Evolutionary conservation across 2,329 filamentous ascomycete species (phyloP), one percentile per base, ranked within the genome.

Genomic region (Aspergillus brasiliensis): DNA sequence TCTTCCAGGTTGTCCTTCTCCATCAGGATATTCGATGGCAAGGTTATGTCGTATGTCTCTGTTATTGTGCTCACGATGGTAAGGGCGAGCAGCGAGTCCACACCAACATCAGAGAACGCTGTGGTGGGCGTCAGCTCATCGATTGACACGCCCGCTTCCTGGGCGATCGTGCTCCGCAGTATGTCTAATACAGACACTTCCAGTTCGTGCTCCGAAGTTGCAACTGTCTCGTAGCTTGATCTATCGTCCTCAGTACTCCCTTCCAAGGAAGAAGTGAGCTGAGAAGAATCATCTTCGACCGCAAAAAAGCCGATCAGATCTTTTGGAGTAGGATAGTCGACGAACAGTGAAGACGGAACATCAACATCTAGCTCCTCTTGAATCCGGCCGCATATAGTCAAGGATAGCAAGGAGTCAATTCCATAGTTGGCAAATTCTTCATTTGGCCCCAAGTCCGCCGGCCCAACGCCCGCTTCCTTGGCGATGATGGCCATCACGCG

Each of bases 321-420:
- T 10, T 44, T 42, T 1, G 47, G 34, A 23, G 83, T 84, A 7
- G 83, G 76, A 64, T 82, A 82, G 65, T 86, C 83, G 5, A 81
- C 82, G 77, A 86, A 85, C 25, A 85, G 74, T 17, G 81, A 80
- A 13, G 82, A 81, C 61, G 80, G 80, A 60, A 85, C 82, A 52
- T 85, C 83, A 65, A 85, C 75, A 59, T 85, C 82, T 5, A 85
- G 69, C 61, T 64, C 74, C 67, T 63, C 47, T 8, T 71, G 71
- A 37, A 76, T 65, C 21, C 66, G 69, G n/a, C 71, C 70, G 28
- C 73, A 69, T n/a, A 76, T 70, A 2, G 71, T 70, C 23, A 76
- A 61, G 11, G 68, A 66, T 66, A 76, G 71, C 21, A 76, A 59
- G 1, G 74, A 76, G 57, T 77, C 74, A 67, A 77, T 73, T 4